Base-by-base conservation (phyloP, 2,329 filamentous ascomycete genomes). In the Colletotrichum sp. region DNA sequence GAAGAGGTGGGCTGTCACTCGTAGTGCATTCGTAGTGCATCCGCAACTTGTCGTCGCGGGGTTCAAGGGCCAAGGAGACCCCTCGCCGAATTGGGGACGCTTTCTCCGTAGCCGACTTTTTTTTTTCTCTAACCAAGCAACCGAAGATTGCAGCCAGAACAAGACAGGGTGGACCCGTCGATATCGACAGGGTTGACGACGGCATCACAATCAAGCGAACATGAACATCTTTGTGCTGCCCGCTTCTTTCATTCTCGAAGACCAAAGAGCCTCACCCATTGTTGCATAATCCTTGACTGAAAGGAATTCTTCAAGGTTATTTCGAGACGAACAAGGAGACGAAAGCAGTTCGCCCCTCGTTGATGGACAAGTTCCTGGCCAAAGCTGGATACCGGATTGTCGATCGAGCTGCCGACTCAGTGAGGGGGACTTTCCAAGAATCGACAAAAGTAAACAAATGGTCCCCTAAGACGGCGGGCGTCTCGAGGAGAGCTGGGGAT, bases 161-260 rank as follows among this genome's bases (percentile, higher is more conserved):
- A n/a, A 71, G 61, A 74, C 74, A 76, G 74, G 74, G 74, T 59
- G 52, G 22, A 27, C 66, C 28, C 11, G 44, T 12, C 34, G 15
- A 75, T 76, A 75, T 44, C 34, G 36, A 76, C 74, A 76, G 74
- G 74, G 71, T 71, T 70, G 65, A 75, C 55, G 74, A 76, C 69
- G 30, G 66, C 71, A 57, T 71, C 73, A 52, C 60, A 32, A 39
- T 75, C 65, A 66, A 70, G 71, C 65, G 25, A 61, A 48, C 28
- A 34, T 74, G 68, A n/a, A 59, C 28, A 74, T 30, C 34, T 69
- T 36, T 74, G 57, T 74, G 22, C 59, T 63, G 59, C 32, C 63
- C 13, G 73, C 52, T 68, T 65, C 27, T 34, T 60, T 59, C 48
- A 59, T 66, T 71, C 59, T 74, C 30, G 72, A 65, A 34, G n/a